Evolutionary conservation across 108 stramenopile genomes (phyloP).

Genomic region (Thalassiosira profunda): DNA sequence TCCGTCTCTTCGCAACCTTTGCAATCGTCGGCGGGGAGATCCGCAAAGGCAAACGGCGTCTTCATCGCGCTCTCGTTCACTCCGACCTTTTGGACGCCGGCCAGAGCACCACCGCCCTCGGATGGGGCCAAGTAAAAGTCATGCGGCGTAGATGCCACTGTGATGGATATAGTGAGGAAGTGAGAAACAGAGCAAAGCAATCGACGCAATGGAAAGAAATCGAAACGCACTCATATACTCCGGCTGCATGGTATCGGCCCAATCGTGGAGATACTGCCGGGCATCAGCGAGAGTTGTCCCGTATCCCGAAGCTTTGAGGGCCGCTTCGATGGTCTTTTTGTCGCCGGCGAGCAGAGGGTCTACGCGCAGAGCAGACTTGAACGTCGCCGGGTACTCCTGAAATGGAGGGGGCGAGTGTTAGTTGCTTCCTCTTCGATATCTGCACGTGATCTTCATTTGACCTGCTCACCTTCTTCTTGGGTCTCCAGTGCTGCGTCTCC

Average conservation of each 20-base stretch:
- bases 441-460: background rate
- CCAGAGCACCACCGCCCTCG: constrained; percentile 42
- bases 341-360: constrained; percentile 91
- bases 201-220: no score
- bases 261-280: constrained; percentile 76
- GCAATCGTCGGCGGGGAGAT: constrained; percentile 25
- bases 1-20: constrained; percentile 54
- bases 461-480: constrained; percentile 45
- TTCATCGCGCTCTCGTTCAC: constrained; percentile 68
- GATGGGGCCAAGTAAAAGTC: constrained; percentile 60
- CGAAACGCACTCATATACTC: constrained; percentile 85
- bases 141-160: constrained; percentile 86
- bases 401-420: background rate
- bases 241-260: constrained; percentile 87
- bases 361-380: constrained; percentile 88
- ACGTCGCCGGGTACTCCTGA: constrained; percentile 57
- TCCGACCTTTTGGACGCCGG: constrained; percentile 46
- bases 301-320: constrained; percentile 74
- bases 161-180: no score
- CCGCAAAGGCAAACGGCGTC: constrained; percentile 70
- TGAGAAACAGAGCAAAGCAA: no score
- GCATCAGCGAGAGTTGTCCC: constrained; percentile 72
- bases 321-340: constrained; percentile 51
- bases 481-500: constrained; percentile 82
- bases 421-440: background rate